A percentile compares a stretch with the other conserved stretches of the same genome.
These are phyloP conservation scores for Pseudonitzschia delicatissima DNA, from an alignment of 108 stramenopile species.

Conservation along the genomic window DNA sequence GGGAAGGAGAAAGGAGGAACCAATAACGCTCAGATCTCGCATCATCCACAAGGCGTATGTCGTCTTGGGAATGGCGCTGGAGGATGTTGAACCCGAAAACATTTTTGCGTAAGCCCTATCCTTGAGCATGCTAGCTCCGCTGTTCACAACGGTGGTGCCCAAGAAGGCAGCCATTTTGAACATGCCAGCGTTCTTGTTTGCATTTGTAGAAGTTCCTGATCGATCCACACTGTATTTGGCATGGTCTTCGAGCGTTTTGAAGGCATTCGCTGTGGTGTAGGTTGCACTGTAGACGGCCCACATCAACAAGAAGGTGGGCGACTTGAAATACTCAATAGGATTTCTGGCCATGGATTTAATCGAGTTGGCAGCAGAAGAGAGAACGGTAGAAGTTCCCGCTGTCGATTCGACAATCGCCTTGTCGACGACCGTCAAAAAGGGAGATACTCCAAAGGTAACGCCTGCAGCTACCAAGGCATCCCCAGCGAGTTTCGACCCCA, in stretches of 20 bases:
- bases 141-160: slow-evolving; percentile 51
- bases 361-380: slow-evolving; percentile 16
- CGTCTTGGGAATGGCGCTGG: slow-evolving; percentile 26
- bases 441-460: slow-evolving; percentile 48
- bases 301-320: slow-evolving; percentile 66
- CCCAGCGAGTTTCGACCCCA: slow-evolving; percentile 37
- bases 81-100: slow-evolving; percentile 32
- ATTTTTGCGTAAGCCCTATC: slow-evolving; percentile 51
- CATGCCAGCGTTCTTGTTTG: neutral
- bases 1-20: slow-evolving; percentile 56
- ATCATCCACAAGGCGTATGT: slow-evolving; percentile 49
- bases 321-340: slow-evolving; percentile 37
- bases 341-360: slow-evolving; percentile 24
- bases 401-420: slow-evolving; percentile 54
- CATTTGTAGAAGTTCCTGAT: neutral
- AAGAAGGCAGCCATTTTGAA: slow-evolving; percentile 33
- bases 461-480: slow-evolving; percentile 38
- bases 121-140: slow-evolving; percentile 42
- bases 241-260: slow-evolving; percentile 54
- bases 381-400: slow-evolving; percentile 34
- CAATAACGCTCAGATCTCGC: slow-evolving; percentile 50
- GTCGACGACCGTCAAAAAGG: slow-evolving; percentile 56
- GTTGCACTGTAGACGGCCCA: slow-evolving; percentile 69
- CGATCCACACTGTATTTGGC: slow-evolving; percentile 5
- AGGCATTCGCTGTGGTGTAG: slow-evolving; percentile 44